Percentiles rank a stretch among this genome's conserved stretches.
phyloP scores from a whole-genome alignment of 345 rosid species.

The Salix brachista region DNA sequence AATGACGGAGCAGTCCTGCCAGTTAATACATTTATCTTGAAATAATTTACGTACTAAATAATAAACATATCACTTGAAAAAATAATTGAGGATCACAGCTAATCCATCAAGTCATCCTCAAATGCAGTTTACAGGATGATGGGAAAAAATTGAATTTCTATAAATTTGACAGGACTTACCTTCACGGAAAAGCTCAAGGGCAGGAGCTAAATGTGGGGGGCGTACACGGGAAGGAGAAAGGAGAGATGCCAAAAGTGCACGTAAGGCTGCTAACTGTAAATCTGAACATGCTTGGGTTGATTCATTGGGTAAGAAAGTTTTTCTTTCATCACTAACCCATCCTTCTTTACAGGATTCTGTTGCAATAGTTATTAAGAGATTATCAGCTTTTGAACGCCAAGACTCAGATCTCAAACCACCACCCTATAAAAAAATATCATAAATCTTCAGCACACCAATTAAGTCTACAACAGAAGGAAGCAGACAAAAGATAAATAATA shows the following conservation, averaged over 20 bases:
- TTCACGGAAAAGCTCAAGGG: slow-evolving; percentile 68
- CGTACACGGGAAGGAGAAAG: slow-evolving; percentile 61
- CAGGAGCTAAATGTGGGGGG: slow-evolving; percentile 55
- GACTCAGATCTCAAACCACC: slow-evolving; percentile 61
- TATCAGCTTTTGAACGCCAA: slow-evolving; percentile 63
- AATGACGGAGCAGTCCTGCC: no score
- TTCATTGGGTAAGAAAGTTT: slow-evolving; percentile 29
- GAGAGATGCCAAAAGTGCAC: slow-evolving; percentile 68
- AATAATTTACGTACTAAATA: no score
- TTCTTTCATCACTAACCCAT: slow-evolving; percentile 46
- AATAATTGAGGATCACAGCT: no score
- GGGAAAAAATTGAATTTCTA: neutral
- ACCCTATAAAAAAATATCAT: slow-evolving; percentile 42
- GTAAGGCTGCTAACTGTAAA: slow-evolving; percentile 70
- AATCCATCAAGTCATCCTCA: neutral
- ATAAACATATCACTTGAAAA: no score
- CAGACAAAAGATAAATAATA: no score
- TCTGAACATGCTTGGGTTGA: slow-evolving; percentile 34
- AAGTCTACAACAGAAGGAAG: neutral
- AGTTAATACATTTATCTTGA: no score
- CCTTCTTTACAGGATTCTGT: slow-evolving; percentile 48
- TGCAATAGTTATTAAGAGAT: slow-evolving; percentile 54
- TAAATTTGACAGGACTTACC: slow-evolving; percentile 38
- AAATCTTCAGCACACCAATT: neutral
- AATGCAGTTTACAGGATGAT: neutral